Percentiles rank a stretch among this genome's conserved stretches.
These are phyloP conservation scores for Carallia pectinifolia DNA, from an alignment of 345 rosid genomes.

Conservation along the genomic window DNA sequence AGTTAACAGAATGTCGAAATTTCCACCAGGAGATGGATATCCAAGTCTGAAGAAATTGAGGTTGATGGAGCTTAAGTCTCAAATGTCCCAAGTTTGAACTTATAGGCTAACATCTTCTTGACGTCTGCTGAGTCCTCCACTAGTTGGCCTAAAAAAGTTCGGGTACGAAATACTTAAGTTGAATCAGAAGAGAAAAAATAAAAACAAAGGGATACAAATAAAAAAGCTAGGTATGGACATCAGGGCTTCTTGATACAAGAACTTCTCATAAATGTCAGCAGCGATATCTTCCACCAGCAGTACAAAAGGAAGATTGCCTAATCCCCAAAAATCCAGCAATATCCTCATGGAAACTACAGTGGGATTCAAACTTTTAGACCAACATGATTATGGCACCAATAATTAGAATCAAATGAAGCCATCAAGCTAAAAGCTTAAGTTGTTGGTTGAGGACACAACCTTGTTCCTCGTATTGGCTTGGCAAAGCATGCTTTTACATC, in stretches of 20 bases:
- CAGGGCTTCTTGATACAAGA: neutral
- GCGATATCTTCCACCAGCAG: no score
- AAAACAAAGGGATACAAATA: neutral
- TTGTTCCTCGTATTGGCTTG: no score
- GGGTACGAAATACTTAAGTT: neutral
- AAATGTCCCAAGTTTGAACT: neutral
- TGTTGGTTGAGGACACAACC: no score
- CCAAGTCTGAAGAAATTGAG: slow-evolving; percentile 23
- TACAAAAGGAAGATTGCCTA: no score
- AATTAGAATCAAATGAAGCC: no score
- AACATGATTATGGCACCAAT: no score
- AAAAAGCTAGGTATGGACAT: neutral
- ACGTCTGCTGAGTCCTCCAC: slow-evolving; percentile 22
- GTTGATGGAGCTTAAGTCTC: neutral
- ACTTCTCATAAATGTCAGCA: no score
- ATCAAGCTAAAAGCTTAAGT: no score
- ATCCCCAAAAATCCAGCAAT: no score
- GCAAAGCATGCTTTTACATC: neutral
- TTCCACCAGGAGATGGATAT: slow-evolving; percentile 34
- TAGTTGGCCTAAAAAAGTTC: slow-evolving; percentile 32
- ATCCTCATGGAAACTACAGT: no score
- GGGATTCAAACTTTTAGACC: no score
- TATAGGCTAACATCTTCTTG: slow-evolving; percentile 20
- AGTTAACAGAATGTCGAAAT: no score
- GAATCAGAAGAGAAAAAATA: neutral